These are phyloP conservation scores for Boletus edulis DNA, from an alignment of 768 basidiomycete species.

Conservation along the genomic window DNA sequence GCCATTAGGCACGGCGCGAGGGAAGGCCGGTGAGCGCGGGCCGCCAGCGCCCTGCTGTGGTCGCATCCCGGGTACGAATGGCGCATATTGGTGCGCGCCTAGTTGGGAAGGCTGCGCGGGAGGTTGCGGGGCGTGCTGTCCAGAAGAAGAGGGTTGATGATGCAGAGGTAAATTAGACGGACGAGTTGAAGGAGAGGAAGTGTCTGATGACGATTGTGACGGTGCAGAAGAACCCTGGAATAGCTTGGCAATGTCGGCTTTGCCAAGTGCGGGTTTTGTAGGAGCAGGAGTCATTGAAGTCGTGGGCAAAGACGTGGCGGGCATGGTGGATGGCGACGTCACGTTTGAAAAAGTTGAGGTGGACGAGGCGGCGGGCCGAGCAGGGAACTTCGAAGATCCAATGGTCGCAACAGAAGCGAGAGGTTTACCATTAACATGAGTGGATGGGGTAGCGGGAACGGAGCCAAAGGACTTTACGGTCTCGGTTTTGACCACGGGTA, in stretches of 20 bases:
- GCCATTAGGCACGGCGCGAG: constrained; percentile 63
- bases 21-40: constrained; percentile 67
- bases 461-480: constrained; percentile 82
- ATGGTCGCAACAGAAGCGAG: constrained; percentile 44
- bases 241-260: constrained; percentile 40
- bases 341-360: constrained; percentile 24
- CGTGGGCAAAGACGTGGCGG: constrained; percentile 25
- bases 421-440: constrained; percentile 64
- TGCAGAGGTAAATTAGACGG: constrained; percentile 51
- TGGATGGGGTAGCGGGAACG: constrained; percentile 50
- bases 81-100: constrained; percentile 42
- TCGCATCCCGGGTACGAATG: constrained; percentile 52
- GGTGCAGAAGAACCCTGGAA: constrained; percentile 40
- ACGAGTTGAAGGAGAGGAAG: constrained; percentile 57
- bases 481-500: constrained; percentile 62
- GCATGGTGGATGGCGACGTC: constrained; percentile 31
- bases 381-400: constrained; percentile 34
- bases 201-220: constrained; percentile 50
- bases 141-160: constrained; percentile 38
- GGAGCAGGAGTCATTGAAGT: constrained; percentile 34
- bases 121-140: constrained; percentile 38
- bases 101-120: constrained; percentile 40
- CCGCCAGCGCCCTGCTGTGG: constrained; percentile 45
- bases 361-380: constrained; percentile 25
- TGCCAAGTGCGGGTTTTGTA: constrained; percentile 30